Percentiles rank a stretch among this genome's conserved stretches.
These are phyloP conservation scores for Phytopythium sindhum DNA, from an alignment of 352 stramenopile genomes.

Conservation along the genomic window DNA sequence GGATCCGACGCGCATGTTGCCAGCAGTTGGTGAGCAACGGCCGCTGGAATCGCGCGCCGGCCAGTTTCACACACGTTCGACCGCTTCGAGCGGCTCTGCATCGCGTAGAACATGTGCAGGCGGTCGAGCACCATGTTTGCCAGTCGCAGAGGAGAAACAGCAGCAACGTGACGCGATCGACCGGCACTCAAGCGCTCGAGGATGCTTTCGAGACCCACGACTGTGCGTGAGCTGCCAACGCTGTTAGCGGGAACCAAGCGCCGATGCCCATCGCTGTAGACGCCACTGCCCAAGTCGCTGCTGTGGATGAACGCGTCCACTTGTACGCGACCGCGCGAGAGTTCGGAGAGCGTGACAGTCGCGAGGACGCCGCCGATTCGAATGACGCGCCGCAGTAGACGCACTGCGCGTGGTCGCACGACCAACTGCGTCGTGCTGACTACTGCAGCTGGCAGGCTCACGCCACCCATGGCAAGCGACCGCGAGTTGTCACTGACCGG, in stretches of 20 bases:
- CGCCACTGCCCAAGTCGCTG: background rate
- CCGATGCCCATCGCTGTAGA: background rate
- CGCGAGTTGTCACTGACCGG: background rate
- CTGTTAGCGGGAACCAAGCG: slow-evolving; percentile 11
- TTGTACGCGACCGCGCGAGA: slow-evolving; percentile 55
- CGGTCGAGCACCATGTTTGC: slow-evolving; percentile 55
- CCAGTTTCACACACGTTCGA: background rate
- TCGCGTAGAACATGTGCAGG: slow-evolving; percentile 43
- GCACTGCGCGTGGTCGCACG: slow-evolving; percentile 43
- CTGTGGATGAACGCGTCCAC: slow-evolving; percentile 56
- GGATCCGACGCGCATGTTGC: background rate
- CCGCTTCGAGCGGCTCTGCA: slow-evolving; percentile 11
- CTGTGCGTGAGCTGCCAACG: slow-evolving; percentile 5
- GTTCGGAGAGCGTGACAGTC: slow-evolving; percentile 59
- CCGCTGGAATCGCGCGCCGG: background rate
- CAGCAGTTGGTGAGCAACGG: background rate
- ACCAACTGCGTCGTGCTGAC: slow-evolving; percentile 22
- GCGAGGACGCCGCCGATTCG: slow-evolving; percentile 37
- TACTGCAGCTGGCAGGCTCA: background rate
- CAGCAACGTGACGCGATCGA: slow-evolving; percentile 18
- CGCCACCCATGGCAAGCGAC: background rate
- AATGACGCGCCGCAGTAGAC: slow-evolving; percentile 49
- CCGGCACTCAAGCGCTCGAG: slow-evolving; percentile 44
- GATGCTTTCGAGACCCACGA: slow-evolving; percentile 56
- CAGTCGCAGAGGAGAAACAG: slow-evolving; percentile 28